Conservation (phyloP, 148 eudicot species). For the Polygonum aviculare region DNA sequence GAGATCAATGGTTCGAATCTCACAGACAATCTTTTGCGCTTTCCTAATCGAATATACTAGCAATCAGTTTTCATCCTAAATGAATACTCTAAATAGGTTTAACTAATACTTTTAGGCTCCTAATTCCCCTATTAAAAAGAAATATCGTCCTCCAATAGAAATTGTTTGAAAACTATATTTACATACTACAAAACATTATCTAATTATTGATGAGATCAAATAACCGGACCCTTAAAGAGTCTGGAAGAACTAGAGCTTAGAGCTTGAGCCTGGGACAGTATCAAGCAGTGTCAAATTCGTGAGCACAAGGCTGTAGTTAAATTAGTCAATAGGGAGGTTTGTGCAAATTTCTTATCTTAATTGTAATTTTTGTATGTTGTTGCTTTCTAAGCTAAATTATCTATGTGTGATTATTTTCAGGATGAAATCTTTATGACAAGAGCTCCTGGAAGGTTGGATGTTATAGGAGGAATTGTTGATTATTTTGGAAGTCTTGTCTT, state of each 20-base stretch:
- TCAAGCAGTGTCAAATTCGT: slow-evolving; percentile 48
- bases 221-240: slow-evolving; percentile 36
- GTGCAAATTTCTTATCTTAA: not conserved
- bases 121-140: no score
- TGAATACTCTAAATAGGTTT: no score
- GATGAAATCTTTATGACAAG: slow-evolving; percentile 89
- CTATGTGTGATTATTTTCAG: slow-evolving; percentile 24
- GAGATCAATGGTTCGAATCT: no score
- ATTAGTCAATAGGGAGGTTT: slow-evolving; percentile 91
- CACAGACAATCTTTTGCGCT: no score
- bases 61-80: no score
- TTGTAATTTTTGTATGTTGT: not conserved
- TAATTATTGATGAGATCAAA: not conserved
- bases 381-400: not conserved
- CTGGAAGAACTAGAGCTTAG: slow-evolving; percentile 65
- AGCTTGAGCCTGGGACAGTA: slow-evolving; percentile 29
- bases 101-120: no score
- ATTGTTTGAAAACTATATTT: not conserved
- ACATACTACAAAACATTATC: no score
- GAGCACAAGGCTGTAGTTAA: slow-evolving; percentile 83
- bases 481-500: slow-evolving; percentile 97
- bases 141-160: not conserved
- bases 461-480: slow-evolving; percentile 97
- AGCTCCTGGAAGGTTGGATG: slow-evolving; percentile 99
- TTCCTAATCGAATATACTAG: no score